Conservation (phyloP, 164 flowering plant genomes). For the Echeveria elegans region DNA sequence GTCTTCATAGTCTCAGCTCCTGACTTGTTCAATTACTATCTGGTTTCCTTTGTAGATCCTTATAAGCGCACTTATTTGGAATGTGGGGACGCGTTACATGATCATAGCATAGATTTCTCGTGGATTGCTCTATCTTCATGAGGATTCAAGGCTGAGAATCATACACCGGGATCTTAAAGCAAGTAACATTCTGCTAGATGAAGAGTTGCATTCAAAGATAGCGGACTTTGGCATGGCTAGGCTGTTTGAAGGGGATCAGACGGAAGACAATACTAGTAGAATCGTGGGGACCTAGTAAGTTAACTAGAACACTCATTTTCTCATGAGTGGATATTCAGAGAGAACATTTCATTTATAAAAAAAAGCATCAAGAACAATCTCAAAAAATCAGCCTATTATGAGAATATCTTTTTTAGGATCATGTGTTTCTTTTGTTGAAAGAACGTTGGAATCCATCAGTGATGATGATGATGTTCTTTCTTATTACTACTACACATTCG, state of each 20-base stretch:
- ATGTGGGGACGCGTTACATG: constrained; percentile 20
- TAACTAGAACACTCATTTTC: neutral
- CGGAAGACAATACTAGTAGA: neutral
- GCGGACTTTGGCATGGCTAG: constrained; percentile 7
- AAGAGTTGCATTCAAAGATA: constrained; percentile 21
- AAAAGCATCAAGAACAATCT: too few species aligned
- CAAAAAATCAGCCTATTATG: too few species aligned
- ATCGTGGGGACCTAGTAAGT: constrained; percentile 10
- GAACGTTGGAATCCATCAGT: too few species aligned
- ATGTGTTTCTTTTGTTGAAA: too few species aligned
- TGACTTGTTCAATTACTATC: neutral
- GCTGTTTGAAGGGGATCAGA: constrained; percentile 1
- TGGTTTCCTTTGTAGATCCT: neutral
- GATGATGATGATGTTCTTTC: too few species aligned
- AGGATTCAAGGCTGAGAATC: constrained; percentile 22
- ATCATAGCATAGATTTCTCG: constrained; percentile 22
- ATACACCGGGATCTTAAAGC: constrained; percentile 28
- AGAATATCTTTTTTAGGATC: too few species aligned
- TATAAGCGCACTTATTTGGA: constrained; percentile 10
- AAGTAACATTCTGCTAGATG: constrained; percentile 25
- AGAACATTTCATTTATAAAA: too few species aligned
- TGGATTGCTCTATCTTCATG: constrained; percentile 28
- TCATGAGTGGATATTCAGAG: too few species aligned
- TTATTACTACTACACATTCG: too few species aligned
- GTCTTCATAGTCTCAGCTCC: neutral